These are phyloP conservation scores for Fragilaria crotonensis DNA, from an alignment of 108 stramenopile genomes.

Conservation along the genomic window DNA sequence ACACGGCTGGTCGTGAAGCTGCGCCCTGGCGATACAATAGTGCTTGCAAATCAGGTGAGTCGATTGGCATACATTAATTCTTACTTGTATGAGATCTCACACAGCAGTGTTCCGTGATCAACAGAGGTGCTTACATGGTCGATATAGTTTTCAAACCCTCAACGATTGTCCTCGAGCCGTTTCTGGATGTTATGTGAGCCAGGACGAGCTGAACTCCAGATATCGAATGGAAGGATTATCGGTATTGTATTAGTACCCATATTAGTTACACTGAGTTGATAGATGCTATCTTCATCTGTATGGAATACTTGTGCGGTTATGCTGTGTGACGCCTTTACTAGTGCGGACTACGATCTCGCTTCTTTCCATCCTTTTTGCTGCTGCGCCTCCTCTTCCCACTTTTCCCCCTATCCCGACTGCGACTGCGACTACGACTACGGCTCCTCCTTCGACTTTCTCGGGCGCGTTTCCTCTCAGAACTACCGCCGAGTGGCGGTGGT, in stretches of 20 bases:
- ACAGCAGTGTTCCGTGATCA: no score
- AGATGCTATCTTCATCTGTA: no score
- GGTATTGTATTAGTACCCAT: no score
- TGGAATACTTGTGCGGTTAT: no score
- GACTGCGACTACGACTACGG: conserved; percentile 3
- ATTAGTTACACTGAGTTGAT: no score
- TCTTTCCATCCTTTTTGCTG: background rate
- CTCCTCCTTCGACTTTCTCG: conserved; percentile 1
- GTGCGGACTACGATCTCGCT: conserved; percentile 3
- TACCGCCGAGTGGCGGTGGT: background rate
- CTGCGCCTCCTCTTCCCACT: conserved; percentile 29
- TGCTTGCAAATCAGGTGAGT: conserved; percentile 75
- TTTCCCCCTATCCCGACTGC: conserved; percentile 20
- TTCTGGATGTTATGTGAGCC: conserved; percentile 76
- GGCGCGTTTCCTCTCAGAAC: background rate
- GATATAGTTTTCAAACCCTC: conserved; percentile 42
- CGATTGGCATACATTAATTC: background rate
- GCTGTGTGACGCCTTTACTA: no score
- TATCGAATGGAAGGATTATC: conserved; percentile 44
- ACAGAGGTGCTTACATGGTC: conserved; percentile 68
- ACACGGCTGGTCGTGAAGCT: conserved; percentile 66
- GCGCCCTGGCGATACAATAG: conserved; percentile 63
- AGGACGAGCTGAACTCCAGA: conserved; percentile 49
- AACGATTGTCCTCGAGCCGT: conserved; percentile 40
- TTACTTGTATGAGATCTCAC: background rate